Evolutionary conservation across 352 stramenopile species (phyloP).

Genomic region (Globisporangium carolinianum): DNA sequence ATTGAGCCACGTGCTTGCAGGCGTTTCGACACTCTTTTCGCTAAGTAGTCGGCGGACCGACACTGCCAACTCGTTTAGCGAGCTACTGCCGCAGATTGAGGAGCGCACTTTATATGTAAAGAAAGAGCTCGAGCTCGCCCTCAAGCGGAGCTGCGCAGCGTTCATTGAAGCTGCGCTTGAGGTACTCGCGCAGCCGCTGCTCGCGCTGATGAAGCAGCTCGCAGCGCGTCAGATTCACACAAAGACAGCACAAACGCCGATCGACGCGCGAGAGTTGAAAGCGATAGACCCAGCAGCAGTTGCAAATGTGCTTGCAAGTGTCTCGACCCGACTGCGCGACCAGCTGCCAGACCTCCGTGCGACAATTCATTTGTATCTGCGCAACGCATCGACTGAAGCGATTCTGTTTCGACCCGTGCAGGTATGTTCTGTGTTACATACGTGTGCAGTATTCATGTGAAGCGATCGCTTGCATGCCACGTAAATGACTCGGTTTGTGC

Average conservation of each 20-base stretch:
- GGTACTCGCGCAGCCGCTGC: constrained; percentile 46
- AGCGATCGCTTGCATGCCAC: background rate
- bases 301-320: constrained; percentile 31
- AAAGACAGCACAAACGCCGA: constrained; percentile 15
- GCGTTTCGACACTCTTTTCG: constrained; percentile 58
- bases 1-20: constrained; percentile 61
- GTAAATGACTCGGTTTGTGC: background rate
- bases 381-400: constrained; percentile 71
- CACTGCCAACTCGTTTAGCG: constrained; percentile 22
- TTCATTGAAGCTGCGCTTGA: constrained; percentile 77
- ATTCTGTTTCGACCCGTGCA: constrained; percentile 83
- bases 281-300: constrained; percentile 38
- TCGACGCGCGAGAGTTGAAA: constrained; percentile 38
- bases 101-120: constrained; percentile 74
- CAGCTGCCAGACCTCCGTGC: constrained; percentile 33
- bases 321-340: constrained; percentile 19
- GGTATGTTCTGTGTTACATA: constrained; percentile 19
- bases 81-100: constrained; percentile 73
- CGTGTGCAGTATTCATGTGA: background rate
- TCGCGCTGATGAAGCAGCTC: constrained; percentile 63
- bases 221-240: constrained; percentile 33
- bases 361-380: constrained; percentile 68
- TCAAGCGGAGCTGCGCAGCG: constrained; percentile 71
- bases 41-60: constrained; percentile 10
- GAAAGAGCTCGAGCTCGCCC: constrained; percentile 68